These are phyloP conservation scores for Boeremia lycopersici DNA, from an alignment of 2,329 filamentous ascomycete species.

Conservation along the genomic window DNA sequence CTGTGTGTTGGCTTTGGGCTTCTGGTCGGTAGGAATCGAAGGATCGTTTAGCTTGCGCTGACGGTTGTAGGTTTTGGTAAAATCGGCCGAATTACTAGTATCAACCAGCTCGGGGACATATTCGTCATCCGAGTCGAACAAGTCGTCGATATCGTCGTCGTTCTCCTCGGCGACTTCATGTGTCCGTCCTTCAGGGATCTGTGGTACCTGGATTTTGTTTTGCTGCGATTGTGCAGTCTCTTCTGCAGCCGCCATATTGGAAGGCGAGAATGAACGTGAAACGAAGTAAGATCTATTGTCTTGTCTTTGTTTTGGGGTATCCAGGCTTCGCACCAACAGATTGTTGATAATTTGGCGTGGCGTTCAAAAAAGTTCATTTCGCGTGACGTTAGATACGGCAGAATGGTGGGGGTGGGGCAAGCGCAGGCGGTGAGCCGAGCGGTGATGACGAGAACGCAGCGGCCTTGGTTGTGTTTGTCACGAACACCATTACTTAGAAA, in stretches of 20 bases:
- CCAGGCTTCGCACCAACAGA: background rate
- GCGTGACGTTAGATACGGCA: conserved; percentile 7
- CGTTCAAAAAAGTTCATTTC: conserved; percentile 15
- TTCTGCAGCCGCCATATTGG: conserved; percentile 23
- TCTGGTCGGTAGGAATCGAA: conserved; percentile 56
- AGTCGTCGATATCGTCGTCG: conserved; percentile 68
- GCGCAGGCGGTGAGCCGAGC: background rate
- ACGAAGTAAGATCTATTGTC: background rate
- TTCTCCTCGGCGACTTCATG: conserved; percentile 45
- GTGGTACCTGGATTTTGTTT: conserved; percentile 9
- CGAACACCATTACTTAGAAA: background rate
- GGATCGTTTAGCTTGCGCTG: conserved; percentile 71
- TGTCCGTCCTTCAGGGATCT: conserved; percentile 9
- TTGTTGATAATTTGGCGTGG: conserved; percentile 1
- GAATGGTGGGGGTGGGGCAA: conserved; percentile 6
- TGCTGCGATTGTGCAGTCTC: conserved; percentile 11
- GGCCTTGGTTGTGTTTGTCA: background rate
- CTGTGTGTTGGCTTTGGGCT: conserved; percentile 74
- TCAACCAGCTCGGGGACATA: conserved; percentile 62
- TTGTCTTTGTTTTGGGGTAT: background rate
- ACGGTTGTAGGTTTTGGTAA: conserved; percentile 88
- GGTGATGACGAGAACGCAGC: background rate
- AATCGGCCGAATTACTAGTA: conserved; percentile 66
- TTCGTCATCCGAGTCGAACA: conserved; percentile 64
- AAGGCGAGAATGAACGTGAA: background rate